These are phyloP conservation scores for Claviceps sp. DNA, from an alignment of 2,329 filamentous ascomycete genomes.

Conservation along the genomic window DNA sequence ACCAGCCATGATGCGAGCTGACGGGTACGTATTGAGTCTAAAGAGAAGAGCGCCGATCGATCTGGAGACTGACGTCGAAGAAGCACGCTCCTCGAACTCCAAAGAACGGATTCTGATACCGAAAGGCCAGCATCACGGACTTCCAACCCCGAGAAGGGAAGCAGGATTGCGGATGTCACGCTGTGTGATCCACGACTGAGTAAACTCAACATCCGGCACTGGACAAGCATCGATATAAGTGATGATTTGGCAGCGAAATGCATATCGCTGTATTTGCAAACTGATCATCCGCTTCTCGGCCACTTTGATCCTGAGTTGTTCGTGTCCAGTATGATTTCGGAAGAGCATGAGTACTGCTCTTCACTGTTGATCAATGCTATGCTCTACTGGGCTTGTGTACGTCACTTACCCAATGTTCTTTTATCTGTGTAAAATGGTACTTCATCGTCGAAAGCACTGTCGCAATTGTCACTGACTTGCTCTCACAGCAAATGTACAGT, in stretches of 20 bases:
- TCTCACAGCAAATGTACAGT: slow-evolving; percentile 21
- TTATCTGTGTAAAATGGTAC: no score
- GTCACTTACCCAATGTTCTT: slow-evolving; percentile 3
- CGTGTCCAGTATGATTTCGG: slow-evolving; percentile 17
- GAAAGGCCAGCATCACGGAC: neutral
- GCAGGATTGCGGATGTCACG: neutral
- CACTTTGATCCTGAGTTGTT: slow-evolving; percentile 22
- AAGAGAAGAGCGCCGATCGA: neutral
- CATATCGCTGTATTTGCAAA: slow-evolving; percentile 22
- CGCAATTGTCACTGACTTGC: neutral
- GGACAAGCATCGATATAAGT: slow-evolving; percentile 19
- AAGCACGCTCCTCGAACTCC: neutral
- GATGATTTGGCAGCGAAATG: slow-evolving; percentile 16
- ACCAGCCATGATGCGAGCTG: neutral
- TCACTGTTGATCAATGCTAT: slow-evolving; percentile 21
- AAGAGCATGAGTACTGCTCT: slow-evolving; percentile 16
- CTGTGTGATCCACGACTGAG: slow-evolving; percentile 16
- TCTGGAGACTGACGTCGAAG: neutral
- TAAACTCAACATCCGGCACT: slow-evolving; percentile 14
- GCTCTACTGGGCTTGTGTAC: slow-evolving; percentile 21
- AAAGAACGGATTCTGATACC: neutral
- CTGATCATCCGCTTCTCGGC: slow-evolving; percentile 24
- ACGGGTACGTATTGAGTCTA: neutral
- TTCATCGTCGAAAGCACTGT: no score
- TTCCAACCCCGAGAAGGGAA: no score